Evolutionary conservation across 257 asterid species (phyloP).

Genomic region (Buddleja alternifolia): DNA sequence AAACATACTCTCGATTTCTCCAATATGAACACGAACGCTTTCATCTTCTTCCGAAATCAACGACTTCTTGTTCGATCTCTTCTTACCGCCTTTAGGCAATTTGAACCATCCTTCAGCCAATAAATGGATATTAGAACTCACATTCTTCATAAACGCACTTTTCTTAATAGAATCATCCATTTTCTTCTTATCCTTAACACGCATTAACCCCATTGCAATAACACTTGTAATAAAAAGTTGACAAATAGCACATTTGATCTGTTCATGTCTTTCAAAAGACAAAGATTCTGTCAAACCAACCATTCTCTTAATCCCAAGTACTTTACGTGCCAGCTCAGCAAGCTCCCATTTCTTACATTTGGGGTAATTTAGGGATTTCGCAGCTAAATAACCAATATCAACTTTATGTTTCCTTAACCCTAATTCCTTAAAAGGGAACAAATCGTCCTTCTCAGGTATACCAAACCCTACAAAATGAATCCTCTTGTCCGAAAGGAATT

Average conservation of each 20-base stretch:
- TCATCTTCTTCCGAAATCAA: not conserved
- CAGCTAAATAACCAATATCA: slow-evolving; percentile 77
- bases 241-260: slow-evolving; percentile 71
- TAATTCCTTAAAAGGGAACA: slow-evolving; percentile 69
- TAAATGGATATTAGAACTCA: slow-evolving; percentile 49
- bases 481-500: slow-evolving; percentile 64
- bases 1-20: slow-evolving; percentile 27
- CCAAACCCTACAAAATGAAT: slow-evolving; percentile 79
- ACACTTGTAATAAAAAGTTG: slow-evolving; percentile 72
- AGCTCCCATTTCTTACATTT: slow-evolving; percentile 64
- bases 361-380: slow-evolving; percentile 54
- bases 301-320: slow-evolving; percentile 77
- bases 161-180: slow-evolving; percentile 35
- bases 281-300: slow-evolving; percentile 69
- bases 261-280: slow-evolving; percentile 75
- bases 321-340: slow-evolving; percentile 57
- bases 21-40: slow-evolving; percentile 28
- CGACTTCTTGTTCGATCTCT: slow-evolving; percentile 18
- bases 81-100: slow-evolving; percentile 48
- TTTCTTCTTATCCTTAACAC: slow-evolving; percentile 42
- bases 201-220: slow-evolving; percentile 62
- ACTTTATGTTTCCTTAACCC: slow-evolving; percentile 47
- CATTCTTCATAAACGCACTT: slow-evolving; percentile 56
- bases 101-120: slow-evolving; percentile 72
- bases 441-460: slow-evolving; percentile 67